phyloP scores from a whole-genome alignment of 2,329 filamentous ascomycete genomes.

The Metarhizium rileyi region DNA sequence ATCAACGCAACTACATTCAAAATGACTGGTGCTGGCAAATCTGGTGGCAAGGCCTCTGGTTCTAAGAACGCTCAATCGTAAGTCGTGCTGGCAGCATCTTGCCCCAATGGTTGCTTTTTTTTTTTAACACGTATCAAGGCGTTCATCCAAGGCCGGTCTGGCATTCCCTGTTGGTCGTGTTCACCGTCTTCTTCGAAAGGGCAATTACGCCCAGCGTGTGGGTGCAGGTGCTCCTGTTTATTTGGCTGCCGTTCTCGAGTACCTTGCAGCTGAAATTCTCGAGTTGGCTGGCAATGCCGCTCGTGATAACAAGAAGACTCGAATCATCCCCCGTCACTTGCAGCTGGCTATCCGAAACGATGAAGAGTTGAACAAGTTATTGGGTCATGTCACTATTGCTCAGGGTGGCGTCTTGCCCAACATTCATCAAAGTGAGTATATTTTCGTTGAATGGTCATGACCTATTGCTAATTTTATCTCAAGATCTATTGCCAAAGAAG shows the following conservation, averaged over 20 bases:
- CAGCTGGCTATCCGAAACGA: constrained; percentile 99
- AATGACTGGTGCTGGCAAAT: constrained; percentile 99
- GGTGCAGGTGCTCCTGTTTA: constrained; percentile 98
- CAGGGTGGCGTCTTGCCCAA: constrained; percentile 95
- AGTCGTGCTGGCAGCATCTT: constrained; percentile 34
- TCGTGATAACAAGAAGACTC: constrained; percentile 99
- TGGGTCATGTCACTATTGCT: constrained; percentile 92
- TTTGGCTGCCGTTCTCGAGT: constrained; percentile 94
- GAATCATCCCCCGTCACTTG: constrained; percentile 98
- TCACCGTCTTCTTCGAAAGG: constrained; percentile 96
- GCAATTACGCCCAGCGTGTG: constrained; percentile 99
- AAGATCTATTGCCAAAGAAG: constrained; percentile 99
- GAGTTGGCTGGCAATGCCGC: constrained; percentile 98
- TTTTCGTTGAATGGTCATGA: neutral
- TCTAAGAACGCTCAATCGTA: constrained; percentile 99
- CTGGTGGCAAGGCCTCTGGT: constrained; percentile 98
- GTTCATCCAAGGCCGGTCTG: constrained; percentile 98
- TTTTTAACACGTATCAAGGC: constrained; percentile 52
- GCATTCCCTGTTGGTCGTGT: constrained; percentile 99
- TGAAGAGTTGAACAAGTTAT: constrained; percentile 98
- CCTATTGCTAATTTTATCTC: constrained; percentile 27
- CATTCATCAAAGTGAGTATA: constrained; percentile 84
- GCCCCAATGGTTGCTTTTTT: neutral
- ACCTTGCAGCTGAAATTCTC: constrained; percentile 96
- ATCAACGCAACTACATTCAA: constrained; percentile 43